Conservation (phyloP, 2,329 filamentous ascomycete genomes). For the Cercospora beticola region DNA sequence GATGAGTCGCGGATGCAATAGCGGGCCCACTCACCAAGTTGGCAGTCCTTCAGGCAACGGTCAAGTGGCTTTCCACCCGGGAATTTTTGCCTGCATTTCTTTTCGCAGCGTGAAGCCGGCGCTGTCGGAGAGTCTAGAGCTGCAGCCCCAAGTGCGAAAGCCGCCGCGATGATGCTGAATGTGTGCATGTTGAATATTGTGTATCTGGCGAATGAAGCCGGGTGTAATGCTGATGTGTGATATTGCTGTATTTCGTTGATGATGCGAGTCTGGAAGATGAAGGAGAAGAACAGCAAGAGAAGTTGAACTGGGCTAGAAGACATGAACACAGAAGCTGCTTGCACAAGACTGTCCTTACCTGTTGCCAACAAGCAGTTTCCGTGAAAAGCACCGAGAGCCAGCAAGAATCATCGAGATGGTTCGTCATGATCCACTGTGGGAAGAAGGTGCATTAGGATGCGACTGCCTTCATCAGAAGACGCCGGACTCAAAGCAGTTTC, state of each 20-base stretch:
- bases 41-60: neutral
- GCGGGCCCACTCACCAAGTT: neutral
- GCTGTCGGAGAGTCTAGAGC: neutral
- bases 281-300: slow-evolving; percentile 1
- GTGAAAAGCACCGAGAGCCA: neutral
- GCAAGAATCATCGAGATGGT: neutral
- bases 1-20: neutral
- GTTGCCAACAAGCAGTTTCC: neutral
- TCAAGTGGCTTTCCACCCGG: neutral
- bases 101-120: neutral
- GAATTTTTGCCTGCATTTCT: neutral
- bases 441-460: neutral
- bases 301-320: neutral
- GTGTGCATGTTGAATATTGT: neutral
- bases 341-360: neutral
- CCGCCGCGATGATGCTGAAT: neutral
- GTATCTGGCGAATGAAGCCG: neutral
- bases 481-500: neutral
- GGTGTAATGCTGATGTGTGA: neutral
- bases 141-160: neutral
- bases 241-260: neutral
- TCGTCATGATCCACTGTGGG: too few relatives aligned
- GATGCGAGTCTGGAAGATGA: slow-evolving; percentile 3
- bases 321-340: neutral
- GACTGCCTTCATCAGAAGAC: neutral